phyloP scores from a whole-genome alignment of 306 rosid genomes.

The Acacia confusa region DNA sequence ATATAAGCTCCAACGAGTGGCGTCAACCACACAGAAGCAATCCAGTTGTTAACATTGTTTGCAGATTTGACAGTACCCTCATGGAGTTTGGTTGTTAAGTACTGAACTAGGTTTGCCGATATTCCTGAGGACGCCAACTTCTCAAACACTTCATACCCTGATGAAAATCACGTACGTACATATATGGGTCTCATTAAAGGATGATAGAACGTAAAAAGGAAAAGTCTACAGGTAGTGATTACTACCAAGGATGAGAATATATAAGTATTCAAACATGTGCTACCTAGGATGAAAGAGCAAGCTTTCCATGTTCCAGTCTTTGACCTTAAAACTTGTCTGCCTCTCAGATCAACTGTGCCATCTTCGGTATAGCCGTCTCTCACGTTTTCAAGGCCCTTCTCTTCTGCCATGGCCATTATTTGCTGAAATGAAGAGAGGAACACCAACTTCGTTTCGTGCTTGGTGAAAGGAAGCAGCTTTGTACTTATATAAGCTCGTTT shows the following conservation, averaged over 20 bases:
- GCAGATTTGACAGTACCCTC: constrained; percentile 65
- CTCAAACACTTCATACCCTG: constrained; percentile 72
- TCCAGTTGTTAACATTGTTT: constrained; percentile 71
- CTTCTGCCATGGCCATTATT: constrained; percentile 36
- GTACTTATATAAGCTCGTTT: not conserved
- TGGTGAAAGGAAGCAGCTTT: not conserved
- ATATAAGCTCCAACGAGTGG: constrained; percentile 60
- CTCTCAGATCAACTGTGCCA: constrained; percentile 39
- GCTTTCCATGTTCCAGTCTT: constrained; percentile 44
- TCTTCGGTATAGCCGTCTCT: constrained; percentile 42
- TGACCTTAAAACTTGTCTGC: constrained; percentile 47
- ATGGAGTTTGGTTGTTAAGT: constrained; percentile 60
- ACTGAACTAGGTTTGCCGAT: constrained; percentile 59
- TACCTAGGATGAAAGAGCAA: constrained; percentile 46
- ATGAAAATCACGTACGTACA: not conserved
- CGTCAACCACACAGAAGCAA: constrained; percentile 62
- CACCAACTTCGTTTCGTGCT: not conserved
- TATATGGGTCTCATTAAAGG: not conserved
- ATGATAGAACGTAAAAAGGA: not conserved
- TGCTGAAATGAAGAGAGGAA: not conserved
- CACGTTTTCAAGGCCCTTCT: constrained; percentile 19
- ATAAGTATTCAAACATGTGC: not conserved
- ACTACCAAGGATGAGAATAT: not conserved
- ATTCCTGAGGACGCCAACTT: constrained; percentile 83
- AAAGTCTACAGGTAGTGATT: not conserved